These are phyloP conservation scores for Collybia nuda DNA, from an alignment of 768 basidiomycete genomes.

Conservation along the genomic window DNA sequence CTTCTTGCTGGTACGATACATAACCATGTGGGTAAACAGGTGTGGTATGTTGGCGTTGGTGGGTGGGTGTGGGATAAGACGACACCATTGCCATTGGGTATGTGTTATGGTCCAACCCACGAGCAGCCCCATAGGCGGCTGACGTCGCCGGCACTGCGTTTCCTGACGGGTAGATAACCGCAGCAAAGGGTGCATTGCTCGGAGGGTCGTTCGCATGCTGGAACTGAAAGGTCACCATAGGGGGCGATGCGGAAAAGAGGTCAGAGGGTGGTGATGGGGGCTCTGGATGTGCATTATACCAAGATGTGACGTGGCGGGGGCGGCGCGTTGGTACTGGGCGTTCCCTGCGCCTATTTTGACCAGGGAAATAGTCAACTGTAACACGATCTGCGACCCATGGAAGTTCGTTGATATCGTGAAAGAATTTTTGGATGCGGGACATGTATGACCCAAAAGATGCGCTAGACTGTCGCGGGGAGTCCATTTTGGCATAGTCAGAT, in stretches of 20 bases:
- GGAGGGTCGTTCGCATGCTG: not conserved
- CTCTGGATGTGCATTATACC: slow-evolving; percentile 9
- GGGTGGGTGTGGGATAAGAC: not conserved
- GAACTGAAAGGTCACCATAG: slow-evolving; percentile 2
- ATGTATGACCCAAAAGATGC: slow-evolving; percentile 26
- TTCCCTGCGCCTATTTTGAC: slow-evolving; percentile 12
- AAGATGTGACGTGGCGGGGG: slow-evolving; percentile 10
- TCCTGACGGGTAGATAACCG: slow-evolving; percentile 1
- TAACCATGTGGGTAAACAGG: slow-evolving; percentile 12
- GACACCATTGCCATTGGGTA: not conserved
- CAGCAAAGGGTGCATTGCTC: slow-evolving; percentile 6
- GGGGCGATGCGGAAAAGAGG: slow-evolving; percentile 15
- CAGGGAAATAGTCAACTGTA: slow-evolving; percentile 31
- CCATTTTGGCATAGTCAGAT: slow-evolving; percentile 35
- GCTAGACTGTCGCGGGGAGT: slow-evolving; percentile 19
- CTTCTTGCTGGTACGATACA: slow-evolving; percentile 10
- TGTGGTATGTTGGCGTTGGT: slow-evolving; percentile 1
- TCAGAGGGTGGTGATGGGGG: slow-evolving; percentile 3
- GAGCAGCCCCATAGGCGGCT: not conserved
- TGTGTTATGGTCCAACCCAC: not conserved
- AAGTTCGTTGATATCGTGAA: slow-evolving; percentile 29
- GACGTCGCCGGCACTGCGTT: not conserved
- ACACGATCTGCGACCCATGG: slow-evolving; percentile 35
- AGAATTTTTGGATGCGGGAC: slow-evolving; percentile 26
- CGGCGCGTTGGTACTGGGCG: not conserved